Conservation (phyloP, 2,329 filamentous ascomycete species). For the Penicillium verrucosum region DNA sequence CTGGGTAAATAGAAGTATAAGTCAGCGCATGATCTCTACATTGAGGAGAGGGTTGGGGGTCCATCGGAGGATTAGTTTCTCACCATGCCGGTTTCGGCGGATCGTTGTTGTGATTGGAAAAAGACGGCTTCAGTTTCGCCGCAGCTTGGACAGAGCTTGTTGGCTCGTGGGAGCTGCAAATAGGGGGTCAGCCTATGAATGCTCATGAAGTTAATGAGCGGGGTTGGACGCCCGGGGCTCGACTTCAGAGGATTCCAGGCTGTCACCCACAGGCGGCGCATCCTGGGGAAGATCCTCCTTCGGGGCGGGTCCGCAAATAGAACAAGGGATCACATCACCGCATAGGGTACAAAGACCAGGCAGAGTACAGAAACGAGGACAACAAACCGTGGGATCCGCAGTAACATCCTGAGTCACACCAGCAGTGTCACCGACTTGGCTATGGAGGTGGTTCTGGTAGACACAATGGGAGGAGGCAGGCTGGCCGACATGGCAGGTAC, state of each 20-base stretch:
- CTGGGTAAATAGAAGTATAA: conserved; percentile 43
- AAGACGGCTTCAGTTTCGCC: conserved; percentile 88
- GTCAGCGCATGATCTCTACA: conserved; percentile 14
- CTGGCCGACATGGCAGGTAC: conserved; percentile 90
- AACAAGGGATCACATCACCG: conserved; percentile 56
- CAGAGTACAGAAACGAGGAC: conserved; percentile 54
- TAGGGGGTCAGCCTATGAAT: conserved; percentile 32
- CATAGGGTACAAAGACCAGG: conserved; percentile 51
- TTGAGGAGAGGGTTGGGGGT: background rate
- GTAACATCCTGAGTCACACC: conserved; percentile 97
- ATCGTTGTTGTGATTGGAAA: conserved; percentile 98
- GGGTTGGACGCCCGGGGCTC: background rate
- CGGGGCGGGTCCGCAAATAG: conserved; percentile 47
- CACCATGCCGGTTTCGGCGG: conserved; percentile 97
- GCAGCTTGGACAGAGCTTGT: conserved; percentile 81
- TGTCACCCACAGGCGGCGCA: conserved; percentile 8
- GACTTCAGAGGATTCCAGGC: background rate
- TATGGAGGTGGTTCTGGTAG: conserved; percentile 91
- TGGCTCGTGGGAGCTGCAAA: conserved; percentile 79
- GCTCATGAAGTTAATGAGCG: conserved; percentile 13
- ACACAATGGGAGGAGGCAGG: conserved; percentile 84
- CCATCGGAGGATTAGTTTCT: conserved; percentile 36
- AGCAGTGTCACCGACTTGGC: conserved; percentile 87
- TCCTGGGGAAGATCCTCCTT: conserved; percentile 17
- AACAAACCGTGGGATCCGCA: conserved; percentile 97